Base-by-base conservation (phyloP, 2,329 filamentous ascomycete genomes). In the Scleromitrula shiraiana region DNA sequence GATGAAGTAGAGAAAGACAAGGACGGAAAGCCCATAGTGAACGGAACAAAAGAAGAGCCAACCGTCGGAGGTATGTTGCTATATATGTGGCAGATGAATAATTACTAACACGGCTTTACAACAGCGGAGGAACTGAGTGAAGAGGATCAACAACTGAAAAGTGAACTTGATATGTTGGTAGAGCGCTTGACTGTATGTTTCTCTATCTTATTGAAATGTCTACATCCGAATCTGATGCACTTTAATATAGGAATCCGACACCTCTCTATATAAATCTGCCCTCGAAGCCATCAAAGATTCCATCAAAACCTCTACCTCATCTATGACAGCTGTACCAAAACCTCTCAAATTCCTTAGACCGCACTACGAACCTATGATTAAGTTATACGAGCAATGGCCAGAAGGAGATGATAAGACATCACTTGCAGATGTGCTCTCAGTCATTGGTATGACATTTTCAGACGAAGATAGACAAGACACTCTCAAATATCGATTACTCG, bases 301-400 rank as follows among this genome's bases (percentile, higher is more conserved):
- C 65, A 98, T 98, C 76, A 97, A 96, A 75, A 98, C 93, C 48
- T 95, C 93, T 51, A 98, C 93, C 57, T 97, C 90, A 51, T 98
- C 94, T 38, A 98, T 98, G 93, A 98, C 93, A 41, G 93, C 93
- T 51, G 93, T 98, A 53, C 93, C 94, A 20, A 98, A 98, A 71
- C 93, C 93, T 27, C 78, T 98, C 62, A 98, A 98, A 70, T 98
- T 98, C 68, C 79, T 98, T 55, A 82, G 93, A 72, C 93, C 91
- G 58, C 91, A 98, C 69, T 98, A 97, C 72, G 86, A 94, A 69
- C 82, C 85, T 49, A 76, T 98, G 64, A 85, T 85, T 54, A 85
- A 85, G 67, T 74, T 90, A 23, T 95, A 96, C 72, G 90, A 95
- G 51, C 79, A 84, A 66, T 98, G 94, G 93, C 77, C 85, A 4